Conservation (phyloP, 345 rosid genomes). For the Dovyalis caffra region DNA sequence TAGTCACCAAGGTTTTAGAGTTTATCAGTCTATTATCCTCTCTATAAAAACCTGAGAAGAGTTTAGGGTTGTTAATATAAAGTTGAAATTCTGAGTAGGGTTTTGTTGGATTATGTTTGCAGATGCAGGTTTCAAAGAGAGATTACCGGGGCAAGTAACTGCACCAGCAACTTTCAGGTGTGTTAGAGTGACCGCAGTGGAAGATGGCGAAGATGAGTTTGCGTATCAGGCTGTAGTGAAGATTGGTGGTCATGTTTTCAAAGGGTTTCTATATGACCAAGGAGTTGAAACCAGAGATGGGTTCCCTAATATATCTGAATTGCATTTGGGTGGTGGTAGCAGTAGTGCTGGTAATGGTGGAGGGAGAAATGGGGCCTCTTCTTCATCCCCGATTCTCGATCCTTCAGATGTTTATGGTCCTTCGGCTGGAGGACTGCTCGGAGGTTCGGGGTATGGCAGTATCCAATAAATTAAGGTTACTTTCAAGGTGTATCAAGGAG, state of each 20-base stretch:
- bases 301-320: conserved; percentile 74
- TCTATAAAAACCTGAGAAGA: not conserved
- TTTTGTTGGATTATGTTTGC: conserved; percentile 21
- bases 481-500: not conserved
- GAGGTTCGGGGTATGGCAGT: conserved; percentile 63
- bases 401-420: conserved; percentile 61
- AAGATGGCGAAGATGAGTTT: conserved; percentile 85
- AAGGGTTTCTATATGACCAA: conserved; percentile 88
- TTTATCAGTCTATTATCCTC: not conserved
- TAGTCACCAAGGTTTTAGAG: conserved; percentile 70
- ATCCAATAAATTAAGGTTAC: conserved; percentile 49
- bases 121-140: conserved; percentile 60
- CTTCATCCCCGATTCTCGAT: conserved; percentile 57
- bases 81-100: conserved; percentile 24
- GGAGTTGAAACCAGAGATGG: conserved; percentile 71
- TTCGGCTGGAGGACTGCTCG: conserved; percentile 59
- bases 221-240: conserved; percentile 91
- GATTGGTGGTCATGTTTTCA: conserved; percentile 87
- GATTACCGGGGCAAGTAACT: conserved; percentile 74
- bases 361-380: conserved; percentile 51
- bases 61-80: not conserved
- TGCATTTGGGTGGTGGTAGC: conserved; percentile 70
- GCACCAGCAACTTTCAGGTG: conserved; percentile 95
- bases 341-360: conserved; percentile 27
- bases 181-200: conserved; percentile 88